Conservation (phyloP, 108 stramenopile species). For the Fragilariopsis cylindrus region DNA sequence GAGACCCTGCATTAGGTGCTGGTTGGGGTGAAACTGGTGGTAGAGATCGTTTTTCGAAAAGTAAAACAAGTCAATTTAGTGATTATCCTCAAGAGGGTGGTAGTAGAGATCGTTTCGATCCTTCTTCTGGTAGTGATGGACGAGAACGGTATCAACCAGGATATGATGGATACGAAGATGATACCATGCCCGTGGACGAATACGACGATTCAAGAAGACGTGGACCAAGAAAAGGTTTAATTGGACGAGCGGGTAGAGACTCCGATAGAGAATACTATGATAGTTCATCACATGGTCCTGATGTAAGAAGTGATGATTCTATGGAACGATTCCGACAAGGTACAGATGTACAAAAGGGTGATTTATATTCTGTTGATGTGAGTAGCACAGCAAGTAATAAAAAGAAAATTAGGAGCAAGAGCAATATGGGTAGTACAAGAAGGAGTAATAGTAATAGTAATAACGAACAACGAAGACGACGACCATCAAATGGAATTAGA, state of each 20-base stretch:
- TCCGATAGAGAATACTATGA: slow-evolving; percentile 3
- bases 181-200: neutral
- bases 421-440: neutral
- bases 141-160: neutral
- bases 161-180: neutral
- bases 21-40: slow-evolving; percentile 4
- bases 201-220: slow-evolving; percentile 1
- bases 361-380: neutral
- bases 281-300: neutral
- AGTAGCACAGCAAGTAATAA: slow-evolving; percentile 5
- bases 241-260: slow-evolving; percentile 3
- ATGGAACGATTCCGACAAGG: slow-evolving; percentile 18
- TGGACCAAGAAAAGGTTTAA: neutral
- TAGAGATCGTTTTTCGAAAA: neutral
- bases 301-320: neutral
- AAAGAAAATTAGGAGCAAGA: neutral
- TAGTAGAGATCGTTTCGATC: neutral
- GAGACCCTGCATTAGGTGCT: no score
- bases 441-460: no score
- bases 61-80: neutral
- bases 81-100: neutral
- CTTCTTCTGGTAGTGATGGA: neutral
- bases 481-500: neutral
- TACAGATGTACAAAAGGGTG: slow-evolving; percentile 8
- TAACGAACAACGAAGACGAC: neutral